Evolutionary conservation across 306 rosid species (phyloP), one percentile per base, ranked within the genome.

Genomic region (Alnus rubra): DNA sequence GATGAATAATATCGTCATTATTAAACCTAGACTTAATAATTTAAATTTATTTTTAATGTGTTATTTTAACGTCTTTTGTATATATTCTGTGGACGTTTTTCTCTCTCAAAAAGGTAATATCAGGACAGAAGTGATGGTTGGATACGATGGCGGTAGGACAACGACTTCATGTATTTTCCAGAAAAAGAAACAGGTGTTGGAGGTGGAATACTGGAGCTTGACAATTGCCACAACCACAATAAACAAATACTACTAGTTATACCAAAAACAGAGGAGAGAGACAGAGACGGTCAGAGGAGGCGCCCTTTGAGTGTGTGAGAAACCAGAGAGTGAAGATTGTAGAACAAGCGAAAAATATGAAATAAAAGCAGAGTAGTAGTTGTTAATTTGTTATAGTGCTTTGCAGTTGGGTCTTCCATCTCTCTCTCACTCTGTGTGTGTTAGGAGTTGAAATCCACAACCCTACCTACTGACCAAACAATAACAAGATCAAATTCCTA

Each of bases 261-360:
- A 79, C 30, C 31, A 19, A 11, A 19, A 51, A 53, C 12, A 39
- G 12, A 8, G 31, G 30, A 48, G 7, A 15, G 44, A 45, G 35
- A 70, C 8, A 12, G 49, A 19, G 16, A 71, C 19, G 35, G 7
- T 23, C 28, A 23, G 28, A 23, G 28, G 0, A 23, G 30, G 33
- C 54, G 75, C 67, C 18, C 33, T 45, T 65, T 14, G 49, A 50
- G 10, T 8, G 59, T 64, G 52, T 48, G 37, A 88, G 86, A 37
- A 83, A 89, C 84, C 81, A 84, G 37, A 31, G 45, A 33, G 69
- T 30, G 65, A 59, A 59, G 65, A 28, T 59, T 31, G 51, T 16
- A 79, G 88, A 72, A 78, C 75, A 91, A 89, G 90, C 82, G 71
- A 85, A 71, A 83, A 59, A 75, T 75, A 35, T 7, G 59, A 73